Evolutionary conservation across 768 basidiomycete genomes (phyloP), one percentile per base, ranked within the genome.

Genomic region (Termitomyces heimii): DNA sequence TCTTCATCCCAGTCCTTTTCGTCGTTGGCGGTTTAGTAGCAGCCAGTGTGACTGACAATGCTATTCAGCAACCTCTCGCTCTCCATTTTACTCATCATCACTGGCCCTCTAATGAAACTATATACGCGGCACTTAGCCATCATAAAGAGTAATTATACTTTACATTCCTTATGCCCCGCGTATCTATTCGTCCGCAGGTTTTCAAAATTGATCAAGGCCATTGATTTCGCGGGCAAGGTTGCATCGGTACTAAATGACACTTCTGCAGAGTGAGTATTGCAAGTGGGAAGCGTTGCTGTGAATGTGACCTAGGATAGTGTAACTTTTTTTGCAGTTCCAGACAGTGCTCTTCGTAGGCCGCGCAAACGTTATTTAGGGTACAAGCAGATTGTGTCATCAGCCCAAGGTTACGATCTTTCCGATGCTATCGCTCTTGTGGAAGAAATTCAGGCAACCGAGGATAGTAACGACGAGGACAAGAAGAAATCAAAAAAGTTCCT

Each of bases 271-370:
- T 62, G 40, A 52, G 61, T 43, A 5, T 42, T 22, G 20, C 3
- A 5, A 18, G 22, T 32, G 6, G 31, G 4, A 29, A 26, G 0
- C 20, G 2, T 8, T 9, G 20, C 29, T 22, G 5, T 24, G 20
- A 40, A 8, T 24, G 16, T 51, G 29, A 54, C 32, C 18, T 34
- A 49, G 31, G 24, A 29, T 42, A 82, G 81, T n/a, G 55, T 82
- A 24, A 82, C 82, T 0, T 80, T 82, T 66, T 82, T 83, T 58
- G 82, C 81, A 0, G 72, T 75, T 18, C 77, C 80, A 4, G 73
- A 82, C 61, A 71, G 66, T 53, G 79, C 73, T n/a, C 62, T 82
- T 20, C 74, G 54, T 7, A 65, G 49, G 22, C 67, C 65, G 18
- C 61, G 61, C 7, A 18, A 28, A 52, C 51, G n/a, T 29, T 28